Percentiles rank a stretch among this genome's conserved stretches.
Conservation (phyloP, 495 filamentous ascomycete genomes). For the Alectoria sarmentosa region DNA sequence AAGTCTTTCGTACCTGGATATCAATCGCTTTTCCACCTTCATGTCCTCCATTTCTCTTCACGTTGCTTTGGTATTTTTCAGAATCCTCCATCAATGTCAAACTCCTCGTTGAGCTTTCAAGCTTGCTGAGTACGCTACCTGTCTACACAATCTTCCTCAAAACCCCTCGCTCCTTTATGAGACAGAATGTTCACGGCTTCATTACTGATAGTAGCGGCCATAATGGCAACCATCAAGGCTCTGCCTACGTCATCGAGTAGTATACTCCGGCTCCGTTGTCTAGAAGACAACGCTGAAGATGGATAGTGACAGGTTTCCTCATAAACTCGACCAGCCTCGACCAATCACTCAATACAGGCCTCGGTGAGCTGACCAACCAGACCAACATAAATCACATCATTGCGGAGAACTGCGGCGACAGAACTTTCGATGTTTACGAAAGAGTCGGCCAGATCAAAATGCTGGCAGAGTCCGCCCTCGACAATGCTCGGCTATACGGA, state of each 20-base stretch:
- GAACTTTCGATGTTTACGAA: background rate
- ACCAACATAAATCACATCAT: background rate
- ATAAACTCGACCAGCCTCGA: background rate
- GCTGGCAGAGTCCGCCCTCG: background rate
- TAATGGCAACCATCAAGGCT: background rate
- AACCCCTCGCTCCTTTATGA: background rate
- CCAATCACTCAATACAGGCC: background rate
- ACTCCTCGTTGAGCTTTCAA: background rate
- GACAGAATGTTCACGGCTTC: background rate
- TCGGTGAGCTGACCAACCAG: background rate
- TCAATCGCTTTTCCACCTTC: background rate
- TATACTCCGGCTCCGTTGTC: background rate
- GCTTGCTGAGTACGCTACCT: background rate
- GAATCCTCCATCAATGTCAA: background rate
- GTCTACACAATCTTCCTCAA: background rate
- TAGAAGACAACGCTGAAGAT: background rate
- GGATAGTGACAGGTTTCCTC: background rate
- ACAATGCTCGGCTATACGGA: background rate
- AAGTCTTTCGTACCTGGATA: background rate
- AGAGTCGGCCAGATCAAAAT: background rate
- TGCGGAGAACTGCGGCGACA: background rate
- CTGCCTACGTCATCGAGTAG: background rate
- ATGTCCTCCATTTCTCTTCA: background rate
- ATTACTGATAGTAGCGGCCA: background rate
- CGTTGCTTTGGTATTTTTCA: background rate